Percentiles rank a stretch among this genome's conserved stretches.
Evolutionary conservation across 1,284 basidiomycete species (phyloP).

Genomic region (Mycena sp.): DNA sequence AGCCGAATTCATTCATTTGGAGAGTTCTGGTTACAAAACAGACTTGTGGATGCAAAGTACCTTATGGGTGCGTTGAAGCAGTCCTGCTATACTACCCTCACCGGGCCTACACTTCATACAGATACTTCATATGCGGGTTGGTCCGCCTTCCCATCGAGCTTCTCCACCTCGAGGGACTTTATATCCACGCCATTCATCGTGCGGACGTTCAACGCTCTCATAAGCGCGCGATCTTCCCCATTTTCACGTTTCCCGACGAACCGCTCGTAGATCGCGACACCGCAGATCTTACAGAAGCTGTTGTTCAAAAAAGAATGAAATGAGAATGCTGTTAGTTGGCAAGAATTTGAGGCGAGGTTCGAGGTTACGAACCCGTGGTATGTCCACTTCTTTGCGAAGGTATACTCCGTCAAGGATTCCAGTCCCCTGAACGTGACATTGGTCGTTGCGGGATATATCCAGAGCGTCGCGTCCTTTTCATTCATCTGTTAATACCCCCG

Average conservation of each 20-base stretch:
- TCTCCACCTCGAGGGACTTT: neutral
- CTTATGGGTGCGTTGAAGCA: too few relatives aligned
- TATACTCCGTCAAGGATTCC: slow-evolving; percentile 4
- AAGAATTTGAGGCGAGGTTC: neutral
- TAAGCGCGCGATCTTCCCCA: neutral
- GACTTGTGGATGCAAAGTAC: too few relatives aligned
- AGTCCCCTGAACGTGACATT: neutral
- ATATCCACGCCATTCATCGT: slow-evolving; percentile 7
- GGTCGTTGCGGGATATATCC: neutral
- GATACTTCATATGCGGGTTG: too few relatives aligned
- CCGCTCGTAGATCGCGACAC: slow-evolving; percentile 5
- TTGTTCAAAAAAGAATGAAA: neutral
- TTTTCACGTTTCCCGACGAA: neutral
- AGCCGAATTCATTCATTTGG: too few relatives aligned
- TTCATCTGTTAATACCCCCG: neutral
- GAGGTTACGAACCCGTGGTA: slow-evolving; percentile 1
- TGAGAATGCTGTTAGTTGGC: too few relatives aligned
- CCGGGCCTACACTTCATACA: too few relatives aligned
- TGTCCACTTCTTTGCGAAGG: neutral
- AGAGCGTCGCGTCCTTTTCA: neutral
- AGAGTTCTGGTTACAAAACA: too few relatives aligned
- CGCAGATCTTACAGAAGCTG: slow-evolving; percentile 8
- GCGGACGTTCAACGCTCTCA: neutral
- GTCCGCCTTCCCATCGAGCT: neutral
- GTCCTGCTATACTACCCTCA: too few relatives aligned